phyloP scores from a whole-genome alignment of 2,329 filamentous ascomycete species.

The Nemania serpens region DNA sequence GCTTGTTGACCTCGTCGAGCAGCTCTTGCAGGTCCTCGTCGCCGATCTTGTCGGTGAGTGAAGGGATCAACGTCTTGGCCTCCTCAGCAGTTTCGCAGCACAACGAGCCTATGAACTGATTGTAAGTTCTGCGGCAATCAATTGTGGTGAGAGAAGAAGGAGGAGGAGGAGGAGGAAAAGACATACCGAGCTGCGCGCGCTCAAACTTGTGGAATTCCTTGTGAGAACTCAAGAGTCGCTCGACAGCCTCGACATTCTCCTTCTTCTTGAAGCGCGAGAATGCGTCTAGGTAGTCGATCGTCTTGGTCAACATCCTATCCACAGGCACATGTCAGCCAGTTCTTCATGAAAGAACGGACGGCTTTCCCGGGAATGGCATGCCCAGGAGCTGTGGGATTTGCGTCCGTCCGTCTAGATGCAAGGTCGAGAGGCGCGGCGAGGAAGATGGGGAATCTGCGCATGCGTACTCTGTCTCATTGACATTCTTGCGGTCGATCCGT shows the following conservation, averaged over 20 bases:
- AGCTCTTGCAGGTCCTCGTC: slow-evolving; percentile 88
- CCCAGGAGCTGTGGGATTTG: background rate
- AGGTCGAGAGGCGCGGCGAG: background rate
- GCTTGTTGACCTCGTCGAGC: slow-evolving; percentile 87
- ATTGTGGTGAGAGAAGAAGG: background rate
- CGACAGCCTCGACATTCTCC: slow-evolving; percentile 93
- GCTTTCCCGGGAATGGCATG: background rate
- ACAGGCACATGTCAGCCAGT: slow-evolving; percentile 9
- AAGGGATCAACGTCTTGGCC: slow-evolving; percentile 94
- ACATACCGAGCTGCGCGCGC: slow-evolving; percentile 83
- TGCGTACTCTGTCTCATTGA: slow-evolving; percentile 81
- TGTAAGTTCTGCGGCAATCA: slow-evolving; percentile 5
- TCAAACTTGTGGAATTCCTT: slow-evolving; percentile 88
- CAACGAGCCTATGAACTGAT: slow-evolving; percentile 69
- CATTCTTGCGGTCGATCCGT: slow-evolving; percentile 77
- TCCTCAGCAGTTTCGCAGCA: slow-evolving; percentile 94
- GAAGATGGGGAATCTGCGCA: slow-evolving; percentile 1
- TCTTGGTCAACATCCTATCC: slow-evolving; percentile 77
- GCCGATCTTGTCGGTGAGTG: slow-evolving; percentile 82
- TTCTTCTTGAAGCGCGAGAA: slow-evolving; percentile 96
- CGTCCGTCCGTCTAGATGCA: background rate
- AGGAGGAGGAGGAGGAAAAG: background rate
- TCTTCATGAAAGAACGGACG: background rate
- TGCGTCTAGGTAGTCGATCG: slow-evolving; percentile 88
- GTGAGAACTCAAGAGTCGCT: slow-evolving; percentile 79